Base-by-base conservation (phyloP, 306 rosid species). In the Oemleria cerasiformis region DNA sequence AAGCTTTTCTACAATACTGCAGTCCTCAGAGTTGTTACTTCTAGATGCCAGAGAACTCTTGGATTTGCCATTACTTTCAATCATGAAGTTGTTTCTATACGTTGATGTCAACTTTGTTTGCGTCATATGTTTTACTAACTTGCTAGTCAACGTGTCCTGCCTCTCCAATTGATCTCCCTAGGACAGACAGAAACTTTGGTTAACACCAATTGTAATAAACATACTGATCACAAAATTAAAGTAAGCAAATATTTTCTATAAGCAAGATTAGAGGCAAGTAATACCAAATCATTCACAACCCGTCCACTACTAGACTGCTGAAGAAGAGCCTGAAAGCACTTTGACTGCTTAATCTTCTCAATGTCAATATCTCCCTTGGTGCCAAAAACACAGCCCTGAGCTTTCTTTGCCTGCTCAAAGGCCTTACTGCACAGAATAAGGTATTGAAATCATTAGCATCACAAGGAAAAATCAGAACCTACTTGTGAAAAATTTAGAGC, bases 381-480 rank as follows among this genome's bases (percentile, higher is more conserved):
- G 73, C 84, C 72, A 79, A 94, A 91, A 71, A 87, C 64, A 19
- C 73, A 30, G 45, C 90, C 92, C 42, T 88, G 84, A 61, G 87
- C 75, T 68, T 71, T 87, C 79, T 86, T 89, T 72, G 88, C 97
- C 78, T 82, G 92, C 80, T 89, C 96, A 73, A 94, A 94, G 63
- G 92, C 96, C 82, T 73, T 85, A 16, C 99, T 94, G 88, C 42
- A 63, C 60, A 30, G 34, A 51, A 75, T 4, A 67, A 17, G 67
- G 44, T 19, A 54, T 67, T 65, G 34, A 80, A 51, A 68, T 60
- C 17, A 76, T 57, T 51, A 60, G 68, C 69, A 78, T 5, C 41
- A 21, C 36, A 63, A 72, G 16, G 16, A 66, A 19, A 71, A 63
- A 78, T 63, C 38, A 53, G 34, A 44, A 25, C 13, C 63, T 41